A percentile compares a stretch with the other conserved stretches of the same genome.
These are phyloP conservation scores for Diaporthe destruens DNA, from an alignment of 2,329 filamentous ascomycete genomes.

Conservation along the genomic window DNA sequence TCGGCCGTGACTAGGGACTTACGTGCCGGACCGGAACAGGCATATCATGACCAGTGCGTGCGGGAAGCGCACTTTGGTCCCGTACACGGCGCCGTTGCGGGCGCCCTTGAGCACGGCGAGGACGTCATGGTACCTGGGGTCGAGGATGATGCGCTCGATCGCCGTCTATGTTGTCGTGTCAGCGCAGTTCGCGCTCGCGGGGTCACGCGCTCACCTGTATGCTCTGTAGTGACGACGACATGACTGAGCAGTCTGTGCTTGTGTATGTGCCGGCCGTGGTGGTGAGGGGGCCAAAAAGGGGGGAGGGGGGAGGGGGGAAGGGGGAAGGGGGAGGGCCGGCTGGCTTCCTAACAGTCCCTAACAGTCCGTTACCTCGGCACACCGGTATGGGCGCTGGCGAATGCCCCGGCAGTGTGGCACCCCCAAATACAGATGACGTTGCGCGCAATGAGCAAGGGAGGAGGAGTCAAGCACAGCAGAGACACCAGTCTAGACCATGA, in stretches of 20 bases:
- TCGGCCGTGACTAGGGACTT: slow-evolving; percentile 53
- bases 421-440: slow-evolving; percentile 14
- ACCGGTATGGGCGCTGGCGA: slow-evolving; percentile 13
- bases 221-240: slow-evolving; percentile 37
- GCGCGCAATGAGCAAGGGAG: not conserved
- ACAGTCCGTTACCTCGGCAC: slow-evolving; percentile 36
- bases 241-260: slow-evolving; percentile 4
- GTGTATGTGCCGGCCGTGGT: not conserved
- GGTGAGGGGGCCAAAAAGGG: not conserved
- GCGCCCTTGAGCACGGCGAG: slow-evolving; percentile 91
- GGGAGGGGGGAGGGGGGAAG: not conserved
- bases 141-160: slow-evolving; percentile 81
- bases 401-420: slow-evolving; percentile 21
- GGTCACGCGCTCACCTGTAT: slow-evolving; percentile 35
- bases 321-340: not conserved
- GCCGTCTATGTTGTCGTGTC: slow-evolving; percentile 63
- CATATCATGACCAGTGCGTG: slow-evolving; percentile 99
- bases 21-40: slow-evolving; percentile 92
- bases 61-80: slow-evolving; percentile 96
- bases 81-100: slow-evolving; percentile 97
- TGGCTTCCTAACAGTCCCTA: not conserved
- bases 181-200: slow-evolving; percentile 1
- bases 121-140: slow-evolving; percentile 87
- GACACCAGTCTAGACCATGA: too few relatives aligned
- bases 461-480: not conserved